phyloP scores from a whole-genome alignment of 768 basidiomycete genomes.

The Mycena sanguinolenta region DNA sequence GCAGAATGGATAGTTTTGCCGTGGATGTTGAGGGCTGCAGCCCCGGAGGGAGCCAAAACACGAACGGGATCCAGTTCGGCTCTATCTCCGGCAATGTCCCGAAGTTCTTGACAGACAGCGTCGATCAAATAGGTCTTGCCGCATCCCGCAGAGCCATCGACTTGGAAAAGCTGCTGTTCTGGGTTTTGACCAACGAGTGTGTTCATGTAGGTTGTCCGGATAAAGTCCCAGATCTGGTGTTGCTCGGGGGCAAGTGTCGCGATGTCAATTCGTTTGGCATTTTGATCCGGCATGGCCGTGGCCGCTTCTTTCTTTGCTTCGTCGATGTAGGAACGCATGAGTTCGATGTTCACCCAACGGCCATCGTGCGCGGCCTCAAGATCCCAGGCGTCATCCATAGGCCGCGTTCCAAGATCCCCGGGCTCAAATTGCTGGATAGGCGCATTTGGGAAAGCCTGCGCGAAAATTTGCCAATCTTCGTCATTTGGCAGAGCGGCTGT shows the following conservation, averaged over 20 bases:
- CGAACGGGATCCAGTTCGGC: conserved; percentile 5
- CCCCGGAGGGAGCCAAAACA: conserved; percentile 25
- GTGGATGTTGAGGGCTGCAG: conserved; percentile 20
- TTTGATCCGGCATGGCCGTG: too few relatives aligned
- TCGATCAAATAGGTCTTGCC: conserved; percentile 30
- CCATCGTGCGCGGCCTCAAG: too few relatives aligned
- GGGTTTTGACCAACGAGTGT: too few relatives aligned
- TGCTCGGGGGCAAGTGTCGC: too few relatives aligned
- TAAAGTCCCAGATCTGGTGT: too few relatives aligned
- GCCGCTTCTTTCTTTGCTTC: too few relatives aligned
- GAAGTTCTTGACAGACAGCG: conserved; percentile 21
- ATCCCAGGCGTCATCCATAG: too few relatives aligned
- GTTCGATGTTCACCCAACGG: too few relatives aligned
- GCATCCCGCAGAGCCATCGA: conserved; percentile 29
- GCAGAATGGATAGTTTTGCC: conserved; percentile 22
- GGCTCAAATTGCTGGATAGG: conserved; percentile 4
- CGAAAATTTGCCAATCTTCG: conserved; percentile 22
- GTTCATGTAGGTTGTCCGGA: too few relatives aligned
- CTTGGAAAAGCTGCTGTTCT: not conserved
- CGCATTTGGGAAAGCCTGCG: conserved; percentile 9
- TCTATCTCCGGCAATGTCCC: not conserved
- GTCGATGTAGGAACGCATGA: too few relatives aligned
- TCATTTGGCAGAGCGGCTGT: not conserved
- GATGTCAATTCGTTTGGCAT: too few relatives aligned
- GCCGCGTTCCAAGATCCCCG: too few relatives aligned